Conservation (phyloP, 768 basidiomycete genomes). For the Rhodotorula diobovata region DNA sequence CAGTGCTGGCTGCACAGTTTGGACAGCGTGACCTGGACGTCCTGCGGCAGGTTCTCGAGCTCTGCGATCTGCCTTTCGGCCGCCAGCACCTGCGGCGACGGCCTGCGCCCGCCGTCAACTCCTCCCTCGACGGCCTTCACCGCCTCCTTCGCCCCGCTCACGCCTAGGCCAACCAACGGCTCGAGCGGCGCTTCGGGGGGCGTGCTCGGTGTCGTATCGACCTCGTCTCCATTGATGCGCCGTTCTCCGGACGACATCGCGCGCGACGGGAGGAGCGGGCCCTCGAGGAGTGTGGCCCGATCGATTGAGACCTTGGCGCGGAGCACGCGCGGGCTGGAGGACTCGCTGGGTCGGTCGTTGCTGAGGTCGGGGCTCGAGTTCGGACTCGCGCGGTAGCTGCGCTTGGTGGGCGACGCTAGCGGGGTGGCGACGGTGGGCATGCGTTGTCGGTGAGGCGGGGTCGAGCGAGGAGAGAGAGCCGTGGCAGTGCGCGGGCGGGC, state of each 20-base stretch:
- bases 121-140: neutral
- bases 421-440: neutral
- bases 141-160: neutral
- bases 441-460: neutral
- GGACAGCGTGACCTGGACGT: neutral
- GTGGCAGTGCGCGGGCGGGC: neutral
- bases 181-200: conserved; percentile 4
- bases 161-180: conserved; percentile 2
- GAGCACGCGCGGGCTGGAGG: conserved; percentile 9
- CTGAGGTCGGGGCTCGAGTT: neutral
- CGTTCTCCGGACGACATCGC: no score
- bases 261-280: no score
- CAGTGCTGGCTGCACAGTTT: conserved; percentile 29
- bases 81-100: conserved; percentile 15
- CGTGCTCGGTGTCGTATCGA: conserved; percentile 12
- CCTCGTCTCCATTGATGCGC: neutral
- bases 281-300: neutral
- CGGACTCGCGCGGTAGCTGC: neutral
- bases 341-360: neutral
- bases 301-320: conserved; percentile 15
- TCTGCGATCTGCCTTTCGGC: conserved; percentile 17
- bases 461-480: neutral
- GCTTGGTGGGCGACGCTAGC: neutral
- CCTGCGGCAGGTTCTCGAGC: conserved; percentile 3
- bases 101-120: neutral